Evolutionary conservation across 768 basidiomycete genomes (phyloP).

Genomic region (Galerina marginata): DNA sequence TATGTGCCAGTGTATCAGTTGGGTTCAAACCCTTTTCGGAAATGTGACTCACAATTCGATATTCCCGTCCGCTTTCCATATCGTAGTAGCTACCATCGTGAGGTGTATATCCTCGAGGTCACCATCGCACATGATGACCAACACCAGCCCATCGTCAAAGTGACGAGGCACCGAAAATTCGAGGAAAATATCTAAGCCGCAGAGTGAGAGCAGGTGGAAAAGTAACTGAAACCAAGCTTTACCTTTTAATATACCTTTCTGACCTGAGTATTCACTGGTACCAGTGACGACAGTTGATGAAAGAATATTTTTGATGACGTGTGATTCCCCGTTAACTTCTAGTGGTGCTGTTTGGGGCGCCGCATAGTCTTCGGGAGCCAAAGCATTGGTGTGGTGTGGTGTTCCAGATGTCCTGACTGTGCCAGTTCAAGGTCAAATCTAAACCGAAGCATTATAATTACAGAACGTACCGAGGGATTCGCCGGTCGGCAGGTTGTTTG

Average conservation of each 20-base stretch:
- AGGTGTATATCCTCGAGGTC: not conserved
- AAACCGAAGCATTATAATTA: too few relatives aligned
- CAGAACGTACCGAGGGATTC: too few relatives aligned
- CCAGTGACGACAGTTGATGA: too few relatives aligned
- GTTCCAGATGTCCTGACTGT: too few relatives aligned
- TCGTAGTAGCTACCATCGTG: not conserved
- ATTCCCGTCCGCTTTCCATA: not conserved
- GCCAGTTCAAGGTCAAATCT: too few relatives aligned
- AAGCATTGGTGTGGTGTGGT: too few relatives aligned
- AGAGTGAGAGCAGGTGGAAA: not conserved
- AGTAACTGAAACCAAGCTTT: not conserved
- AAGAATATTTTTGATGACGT: too few relatives aligned
- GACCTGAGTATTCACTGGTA: not conserved
- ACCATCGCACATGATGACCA: not conserved
- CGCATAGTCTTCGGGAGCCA: too few relatives aligned
- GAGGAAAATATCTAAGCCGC: conserved; percentile 5
- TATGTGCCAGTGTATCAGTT: not conserved
- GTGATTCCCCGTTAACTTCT: too few relatives aligned
- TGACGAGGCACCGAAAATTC: not conserved
- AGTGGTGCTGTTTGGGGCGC: too few relatives aligned
- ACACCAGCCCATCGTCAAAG: not conserved
- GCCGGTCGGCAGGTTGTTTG: too few relatives aligned
- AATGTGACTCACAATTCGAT: not conserved
- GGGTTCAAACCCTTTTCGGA: not conserved
- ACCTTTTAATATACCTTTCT: not conserved